Conservation (phyloP, 768 basidiomycete species). For the Suillus tomentosus region DNA sequence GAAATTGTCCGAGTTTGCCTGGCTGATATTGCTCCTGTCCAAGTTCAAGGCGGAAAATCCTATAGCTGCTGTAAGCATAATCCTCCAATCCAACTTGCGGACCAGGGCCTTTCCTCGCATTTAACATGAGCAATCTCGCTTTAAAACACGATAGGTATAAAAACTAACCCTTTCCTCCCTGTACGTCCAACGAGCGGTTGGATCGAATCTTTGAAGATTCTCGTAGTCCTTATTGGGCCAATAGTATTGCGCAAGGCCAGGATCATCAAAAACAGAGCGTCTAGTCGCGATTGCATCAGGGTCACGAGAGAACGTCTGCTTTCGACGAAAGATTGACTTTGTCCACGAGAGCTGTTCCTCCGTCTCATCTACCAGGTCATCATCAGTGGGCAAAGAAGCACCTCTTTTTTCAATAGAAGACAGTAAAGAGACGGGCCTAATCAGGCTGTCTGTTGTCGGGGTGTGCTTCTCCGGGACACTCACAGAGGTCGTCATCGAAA, state of each 20-base stretch:
- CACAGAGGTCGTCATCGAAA: not conserved
- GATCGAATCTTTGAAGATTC: conserved; percentile 58
- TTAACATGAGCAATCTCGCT: not conserved
- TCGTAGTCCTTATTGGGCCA: conserved; percentile 56
- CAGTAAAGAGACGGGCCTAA: not conserved
- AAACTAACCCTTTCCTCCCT: conserved; percentile 49
- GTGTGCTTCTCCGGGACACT: not conserved
- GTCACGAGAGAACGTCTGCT: conserved; percentile 11
- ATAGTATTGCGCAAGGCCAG: conserved; percentile 40
- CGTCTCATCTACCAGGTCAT: conserved; percentile 16
- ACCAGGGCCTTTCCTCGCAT: conserved; percentile 41
- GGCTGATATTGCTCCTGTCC: conserved; percentile 54
- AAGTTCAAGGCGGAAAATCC: conserved; percentile 60
- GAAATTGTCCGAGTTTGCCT: conserved; percentile 62
- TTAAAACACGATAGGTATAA: not conserved
- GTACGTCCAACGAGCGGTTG: conserved; percentile 60
- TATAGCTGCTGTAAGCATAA: conserved; percentile 57
- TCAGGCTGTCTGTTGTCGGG: not conserved
- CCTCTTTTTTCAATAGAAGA: conserved; percentile 6
- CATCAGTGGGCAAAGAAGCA: not conserved
- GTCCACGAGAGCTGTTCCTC: conserved; percentile 15
- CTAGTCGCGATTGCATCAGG: conserved; percentile 47
- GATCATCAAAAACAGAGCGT: conserved; percentile 55
- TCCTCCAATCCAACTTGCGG: conserved; percentile 61
- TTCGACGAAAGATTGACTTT: conserved; percentile 10